These are phyloP conservation scores for Saccharomycopsis hybrid DNA, from an alignment of 1,139 yeast genomes.

Conservation along the genomic window DNA sequence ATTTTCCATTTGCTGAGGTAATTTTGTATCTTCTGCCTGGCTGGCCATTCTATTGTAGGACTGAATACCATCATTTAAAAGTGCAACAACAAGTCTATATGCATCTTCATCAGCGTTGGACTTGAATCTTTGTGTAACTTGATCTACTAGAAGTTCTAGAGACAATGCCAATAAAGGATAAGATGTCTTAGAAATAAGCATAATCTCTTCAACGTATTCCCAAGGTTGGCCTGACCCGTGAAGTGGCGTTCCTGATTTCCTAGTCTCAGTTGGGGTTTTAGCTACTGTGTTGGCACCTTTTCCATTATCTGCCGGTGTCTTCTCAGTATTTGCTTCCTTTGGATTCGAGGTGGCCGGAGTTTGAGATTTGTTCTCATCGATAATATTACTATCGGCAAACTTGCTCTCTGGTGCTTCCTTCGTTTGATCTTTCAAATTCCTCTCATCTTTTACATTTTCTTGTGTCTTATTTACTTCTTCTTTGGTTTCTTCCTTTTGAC, in stretches of 20 bases:
- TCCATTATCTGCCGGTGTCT: background rate
- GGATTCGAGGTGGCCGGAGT: background rate
- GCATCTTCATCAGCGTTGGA: conserved; percentile 96
- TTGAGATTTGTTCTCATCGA: background rate
- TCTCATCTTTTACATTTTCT: conserved; percentile 3
- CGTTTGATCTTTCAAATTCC: background rate
- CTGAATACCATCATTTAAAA: conserved; percentile 90
- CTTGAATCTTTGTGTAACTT: conserved; percentile 88
- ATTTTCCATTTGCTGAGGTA: conserved; percentile 89
- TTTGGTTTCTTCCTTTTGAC: conserved; percentile 1
- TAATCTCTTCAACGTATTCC: conserved; percentile 92
- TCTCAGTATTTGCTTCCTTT: background rate
- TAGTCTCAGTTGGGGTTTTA: background rate
- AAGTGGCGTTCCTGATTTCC: background rate
- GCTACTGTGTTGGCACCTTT: background rate
- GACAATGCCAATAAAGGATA: conserved; percentile 91
- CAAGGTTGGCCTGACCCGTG: conserved; percentile 53
- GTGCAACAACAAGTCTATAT: conserved; percentile 84
- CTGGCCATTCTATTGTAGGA: conserved; percentile 76
- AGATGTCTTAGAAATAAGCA: conserved; percentile 92
- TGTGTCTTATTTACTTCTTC: background rate
- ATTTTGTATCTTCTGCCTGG: conserved; percentile 80
- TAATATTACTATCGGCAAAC: background rate
- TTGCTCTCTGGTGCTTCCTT: background rate
- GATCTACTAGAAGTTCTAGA: conserved; percentile 91